phyloP scores from a whole-genome alignment of 108 stramenopile genomes.

The Pseudonitzschia delicatissima region DNA sequence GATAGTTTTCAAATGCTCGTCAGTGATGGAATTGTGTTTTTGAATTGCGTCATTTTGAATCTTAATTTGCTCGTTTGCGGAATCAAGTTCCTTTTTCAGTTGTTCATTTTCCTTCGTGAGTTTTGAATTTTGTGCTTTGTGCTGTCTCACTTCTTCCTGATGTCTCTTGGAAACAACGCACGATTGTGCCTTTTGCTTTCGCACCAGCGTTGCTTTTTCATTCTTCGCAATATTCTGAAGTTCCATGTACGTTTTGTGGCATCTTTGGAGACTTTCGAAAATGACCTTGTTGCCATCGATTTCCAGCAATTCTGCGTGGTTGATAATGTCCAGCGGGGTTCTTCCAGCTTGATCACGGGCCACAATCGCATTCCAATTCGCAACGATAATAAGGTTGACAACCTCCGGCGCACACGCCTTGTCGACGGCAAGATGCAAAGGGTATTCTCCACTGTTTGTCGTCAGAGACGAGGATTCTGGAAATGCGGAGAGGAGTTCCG shows the following conservation, averaged over 20 bases:
- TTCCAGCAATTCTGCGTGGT: constrained; percentile 43
- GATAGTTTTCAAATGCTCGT: constrained; percentile 5
- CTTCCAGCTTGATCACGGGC: constrained; percentile 78
- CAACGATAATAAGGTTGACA: constrained; percentile 54
- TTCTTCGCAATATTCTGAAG: constrained; percentile 20
- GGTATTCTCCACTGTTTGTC: constrained; percentile 63
- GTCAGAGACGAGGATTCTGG: constrained; percentile 52
- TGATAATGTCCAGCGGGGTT: constrained; percentile 56
- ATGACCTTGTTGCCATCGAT: constrained; percentile 35
- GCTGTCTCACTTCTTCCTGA: constrained; percentile 36
- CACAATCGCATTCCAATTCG: constrained; percentile 53
- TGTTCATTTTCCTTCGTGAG: constrained; percentile 8
- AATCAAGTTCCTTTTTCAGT: constrained; percentile 17
- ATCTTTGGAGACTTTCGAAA: constrained; percentile 31
- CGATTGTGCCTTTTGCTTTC: constrained; percentile 30
- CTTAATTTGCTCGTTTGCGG: constrained; percentile 19
- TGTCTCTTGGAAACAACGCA: constrained; percentile 33
- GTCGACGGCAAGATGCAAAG: constrained; percentile 60
- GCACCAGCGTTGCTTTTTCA: constrained; percentile 28
- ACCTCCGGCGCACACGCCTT: constrained; percentile 63
- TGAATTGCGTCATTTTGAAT: constrained; percentile 6
- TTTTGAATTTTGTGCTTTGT: constrained; percentile 23
- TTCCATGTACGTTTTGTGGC: constrained; percentile 25
- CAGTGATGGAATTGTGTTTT: constrained; percentile 2
- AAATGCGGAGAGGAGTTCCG: constrained; percentile 56